Evolutionary conservation across 352 stramenopile genomes (phyloP), one percentile per base, ranked within the genome.

Genomic region (Phytopythium oedochilum): DNA sequence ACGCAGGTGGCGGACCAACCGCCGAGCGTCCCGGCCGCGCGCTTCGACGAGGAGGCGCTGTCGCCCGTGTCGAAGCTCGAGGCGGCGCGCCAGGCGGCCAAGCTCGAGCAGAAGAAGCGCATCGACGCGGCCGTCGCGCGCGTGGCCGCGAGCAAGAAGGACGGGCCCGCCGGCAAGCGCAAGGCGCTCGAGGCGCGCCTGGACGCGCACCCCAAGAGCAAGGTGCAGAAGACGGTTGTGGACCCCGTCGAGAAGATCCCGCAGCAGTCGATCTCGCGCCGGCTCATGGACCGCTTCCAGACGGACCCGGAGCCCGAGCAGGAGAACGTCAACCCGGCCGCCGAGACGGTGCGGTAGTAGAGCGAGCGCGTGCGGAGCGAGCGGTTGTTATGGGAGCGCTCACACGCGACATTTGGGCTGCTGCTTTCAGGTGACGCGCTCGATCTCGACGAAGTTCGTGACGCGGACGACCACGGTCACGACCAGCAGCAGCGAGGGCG

Each of bases 21-120:
- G 28, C 71, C 51, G 36, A 66, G 38, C 62, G 55, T 51, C 23
- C 28, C 63, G 55, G 38, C 53, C 34, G 61, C 68, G 53, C 57
- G 31, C 36, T 78, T 83, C 46, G 74, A 60, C 36, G 73, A 83
- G 11, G 68, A 76, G 26, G 65, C 74, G 60, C 70, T 83, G 47
- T 88, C 73, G 60, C 73, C 73, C 26, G 65, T 89, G 35, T 89
- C 83, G n/a, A 90, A 93, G 61, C 73, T 91, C 51, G 78, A 90
- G 50, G 67, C 72, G 14, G 78, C 78, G 53, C 80, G 77, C 46
- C 66, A 86, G 51, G 72, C 70, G 18, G 73, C 82, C 2, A 70
- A 73, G 9, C 51, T 74, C n/a, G 76, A 89, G 58, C 83, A 91
- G 71, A 68, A 86, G 62, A 73, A 78, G 46, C 83, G 83, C 63